Conservation (phyloP, 108 stramenopile genomes). For the Pelagomonas calceolata region DNA sequence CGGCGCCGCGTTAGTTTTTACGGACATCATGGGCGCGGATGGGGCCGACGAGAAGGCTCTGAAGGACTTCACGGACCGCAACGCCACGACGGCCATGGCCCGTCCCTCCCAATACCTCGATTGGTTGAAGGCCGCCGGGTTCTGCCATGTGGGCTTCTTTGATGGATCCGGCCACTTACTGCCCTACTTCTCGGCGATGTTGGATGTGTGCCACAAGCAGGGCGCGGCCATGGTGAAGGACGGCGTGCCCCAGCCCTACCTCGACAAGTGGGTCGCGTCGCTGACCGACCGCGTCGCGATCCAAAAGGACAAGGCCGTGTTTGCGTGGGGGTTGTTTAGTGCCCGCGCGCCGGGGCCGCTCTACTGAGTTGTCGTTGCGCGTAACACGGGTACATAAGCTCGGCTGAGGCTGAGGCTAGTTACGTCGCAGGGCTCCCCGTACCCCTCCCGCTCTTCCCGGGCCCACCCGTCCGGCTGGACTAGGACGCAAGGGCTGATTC, state of each 20-base stretch:
- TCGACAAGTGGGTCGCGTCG: background rate
- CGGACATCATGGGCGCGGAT: slow-evolving; percentile 1
- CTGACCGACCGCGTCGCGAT: background rate
- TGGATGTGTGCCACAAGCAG: background rate
- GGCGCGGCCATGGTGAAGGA: background rate
- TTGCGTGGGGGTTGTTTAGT: background rate
- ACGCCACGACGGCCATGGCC: background rate
- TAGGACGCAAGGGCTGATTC: too few relatives aligned
- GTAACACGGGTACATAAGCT: too few relatives aligned
- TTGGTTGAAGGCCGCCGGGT: background rate
- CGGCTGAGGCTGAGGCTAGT: too few relatives aligned
- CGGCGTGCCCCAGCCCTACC: background rate
- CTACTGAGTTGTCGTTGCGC: background rate
- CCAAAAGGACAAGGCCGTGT: background rate
- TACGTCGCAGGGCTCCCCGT: too few relatives aligned
- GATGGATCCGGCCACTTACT: background rate
- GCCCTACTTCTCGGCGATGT: background rate
- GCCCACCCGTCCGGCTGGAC: too few relatives aligned
- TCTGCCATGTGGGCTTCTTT: background rate
- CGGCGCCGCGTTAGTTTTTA: background rate
- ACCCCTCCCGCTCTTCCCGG: too few relatives aligned
- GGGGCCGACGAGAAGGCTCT: background rate
- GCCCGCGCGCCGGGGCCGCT: background rate
- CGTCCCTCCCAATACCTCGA: background rate
- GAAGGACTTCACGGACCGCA: slow-evolving; percentile 1